Evolutionary conservation across 1,139 yeast genomes (phyloP).

Genomic region (Suhomyces choctaworum): DNA sequence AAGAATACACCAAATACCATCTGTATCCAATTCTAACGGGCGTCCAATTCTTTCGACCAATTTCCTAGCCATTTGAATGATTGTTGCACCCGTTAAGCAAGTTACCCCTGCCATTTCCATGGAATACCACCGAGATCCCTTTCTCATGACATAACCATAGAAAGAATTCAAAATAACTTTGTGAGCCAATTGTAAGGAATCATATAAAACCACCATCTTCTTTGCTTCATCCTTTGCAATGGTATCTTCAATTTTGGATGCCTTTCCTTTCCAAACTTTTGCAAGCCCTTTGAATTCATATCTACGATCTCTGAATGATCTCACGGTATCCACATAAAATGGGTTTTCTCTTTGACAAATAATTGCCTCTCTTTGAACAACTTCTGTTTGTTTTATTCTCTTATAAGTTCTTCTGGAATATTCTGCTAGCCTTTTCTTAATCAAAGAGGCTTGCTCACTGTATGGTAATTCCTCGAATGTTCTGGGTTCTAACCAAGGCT

Average conservation of each 20-base stretch:
- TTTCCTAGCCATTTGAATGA: conserved; percentile 93
- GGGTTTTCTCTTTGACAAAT: conserved; percentile 98
- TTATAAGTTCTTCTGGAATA: conserved; percentile 86
- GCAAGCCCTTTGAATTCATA: conserved; percentile 94
- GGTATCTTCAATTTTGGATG: conserved; percentile 56
- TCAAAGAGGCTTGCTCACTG: conserved; percentile 71
- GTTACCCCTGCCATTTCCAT: conserved; percentile 99
- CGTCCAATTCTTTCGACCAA: conserved; percentile 94
- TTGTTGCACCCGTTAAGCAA: conserved; percentile 95
- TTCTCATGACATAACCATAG: conserved; percentile 98
- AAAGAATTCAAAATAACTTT: conserved; percentile 95
- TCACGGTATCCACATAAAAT: conserved; percentile 90
- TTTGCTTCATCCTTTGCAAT: conserved; percentile 78
- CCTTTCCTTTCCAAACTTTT: conserved; percentile 90
- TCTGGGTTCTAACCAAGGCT: conserved; percentile 55
- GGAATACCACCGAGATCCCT: conserved; percentile 98
- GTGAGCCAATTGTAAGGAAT: conserved; percentile 94
- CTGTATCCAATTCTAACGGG: conserved; percentile 95
- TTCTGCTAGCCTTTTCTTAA: conserved; percentile 80
- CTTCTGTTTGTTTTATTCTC: conserved; percentile 76
- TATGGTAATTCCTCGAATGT: conserved; percentile 75
- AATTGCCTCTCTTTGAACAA: conserved; percentile 86
- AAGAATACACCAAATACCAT: conserved; percentile 99
- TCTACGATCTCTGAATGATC: conserved; percentile 93
- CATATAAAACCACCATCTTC: conserved; percentile 92